Percentiles rank a stretch among this genome's conserved stretches.
phyloP scores from a whole-genome alignment of 177 flowering plant species.

The Telopea speciosissima region DNA sequence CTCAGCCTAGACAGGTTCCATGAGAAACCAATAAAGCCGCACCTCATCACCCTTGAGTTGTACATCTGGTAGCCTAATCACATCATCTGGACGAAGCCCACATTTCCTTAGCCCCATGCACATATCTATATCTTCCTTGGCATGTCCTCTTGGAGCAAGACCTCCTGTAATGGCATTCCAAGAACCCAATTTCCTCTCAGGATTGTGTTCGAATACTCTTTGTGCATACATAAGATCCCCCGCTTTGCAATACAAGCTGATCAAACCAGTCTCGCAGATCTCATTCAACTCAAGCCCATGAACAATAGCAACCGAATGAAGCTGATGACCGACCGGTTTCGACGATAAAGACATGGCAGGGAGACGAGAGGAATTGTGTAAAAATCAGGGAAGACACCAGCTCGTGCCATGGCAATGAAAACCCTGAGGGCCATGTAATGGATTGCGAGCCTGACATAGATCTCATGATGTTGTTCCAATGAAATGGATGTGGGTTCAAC shows the following conservation, averaged over 20 bases:
- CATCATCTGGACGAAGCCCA: slow-evolving; percentile 56
- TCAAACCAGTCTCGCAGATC: slow-evolving; percentile 63
- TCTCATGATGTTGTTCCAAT: too few relatives aligned
- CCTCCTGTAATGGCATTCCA: slow-evolving; percentile 81
- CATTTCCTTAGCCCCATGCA: slow-evolving; percentile 39
- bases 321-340: slow-evolving; percentile 27
- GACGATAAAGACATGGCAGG: too few relatives aligned
- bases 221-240: slow-evolving; percentile 47
- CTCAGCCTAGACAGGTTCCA: too few relatives aligned
- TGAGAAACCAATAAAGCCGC: too few relatives aligned
- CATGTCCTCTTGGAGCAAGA: slow-evolving; percentile 49
- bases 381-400: too few relatives aligned
- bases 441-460: too few relatives aligned
- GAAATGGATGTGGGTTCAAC: too few relatives aligned
- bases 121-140: slow-evolving; percentile 41
- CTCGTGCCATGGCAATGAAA: too few relatives aligned
- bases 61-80: slow-evolving; percentile 24
- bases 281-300: slow-evolving; percentile 39
- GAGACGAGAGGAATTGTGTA: too few relatives aligned
- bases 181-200: slow-evolving; percentile 58
- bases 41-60: too few relatives aligned
- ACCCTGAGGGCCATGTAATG: too few relatives aligned
- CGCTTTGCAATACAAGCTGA: slow-evolving; percentile 40
- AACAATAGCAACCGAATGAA: slow-evolving; percentile 38
- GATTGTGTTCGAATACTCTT: slow-evolving; percentile 52